Percentiles rank a stretch among this genome's conserved stretches.
phyloP scores from a whole-genome alignment of 108 stramenopile species.

The Skeletonema menzelii region DNA sequence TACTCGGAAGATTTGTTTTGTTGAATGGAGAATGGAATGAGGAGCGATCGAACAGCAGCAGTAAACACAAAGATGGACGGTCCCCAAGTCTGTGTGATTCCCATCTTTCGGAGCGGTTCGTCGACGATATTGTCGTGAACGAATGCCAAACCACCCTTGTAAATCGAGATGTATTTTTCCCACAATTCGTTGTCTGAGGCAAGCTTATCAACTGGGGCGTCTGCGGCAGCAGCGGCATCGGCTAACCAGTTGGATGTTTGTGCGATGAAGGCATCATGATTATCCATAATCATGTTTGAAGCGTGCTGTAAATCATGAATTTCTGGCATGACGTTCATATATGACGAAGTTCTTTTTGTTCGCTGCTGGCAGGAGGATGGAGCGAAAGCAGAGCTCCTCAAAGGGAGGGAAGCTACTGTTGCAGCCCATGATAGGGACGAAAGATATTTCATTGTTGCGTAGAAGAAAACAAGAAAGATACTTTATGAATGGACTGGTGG shows the following conservation, averaged over 20 bases:
- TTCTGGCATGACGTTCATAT: background rate
- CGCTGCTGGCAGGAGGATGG: background rate
- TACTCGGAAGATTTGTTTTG: constrained; percentile 88
- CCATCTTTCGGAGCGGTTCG: constrained; percentile 57
- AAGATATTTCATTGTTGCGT: background rate
- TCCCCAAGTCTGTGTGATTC: constrained; percentile 79
- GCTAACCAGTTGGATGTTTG: constrained; percentile 28
- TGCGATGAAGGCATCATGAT: background rate
- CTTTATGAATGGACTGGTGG: background rate
- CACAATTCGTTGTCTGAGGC: constrained; percentile 21
- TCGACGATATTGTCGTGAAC: constrained; percentile 70
- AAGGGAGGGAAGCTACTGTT: background rate
- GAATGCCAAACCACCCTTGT: constrained; percentile 48
- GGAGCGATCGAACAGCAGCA: constrained; percentile 70
- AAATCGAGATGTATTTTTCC: constrained; percentile 43
- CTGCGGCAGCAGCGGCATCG: constrained; percentile 9
- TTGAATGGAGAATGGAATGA: constrained; percentile 88
- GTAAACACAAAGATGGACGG: constrained; percentile 81
- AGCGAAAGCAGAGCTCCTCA: background rate
- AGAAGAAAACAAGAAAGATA: background rate
- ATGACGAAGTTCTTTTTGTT: background rate
- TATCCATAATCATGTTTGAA: constrained; percentile 3
- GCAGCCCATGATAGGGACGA: background rate
- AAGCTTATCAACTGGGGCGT: background rate
- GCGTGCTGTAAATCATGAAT: constrained; percentile 12